phyloP scores from a whole-genome alignment of 2,329 filamentous ascomycete genomes.

The Berkeleyomyces basicola region DNA sequence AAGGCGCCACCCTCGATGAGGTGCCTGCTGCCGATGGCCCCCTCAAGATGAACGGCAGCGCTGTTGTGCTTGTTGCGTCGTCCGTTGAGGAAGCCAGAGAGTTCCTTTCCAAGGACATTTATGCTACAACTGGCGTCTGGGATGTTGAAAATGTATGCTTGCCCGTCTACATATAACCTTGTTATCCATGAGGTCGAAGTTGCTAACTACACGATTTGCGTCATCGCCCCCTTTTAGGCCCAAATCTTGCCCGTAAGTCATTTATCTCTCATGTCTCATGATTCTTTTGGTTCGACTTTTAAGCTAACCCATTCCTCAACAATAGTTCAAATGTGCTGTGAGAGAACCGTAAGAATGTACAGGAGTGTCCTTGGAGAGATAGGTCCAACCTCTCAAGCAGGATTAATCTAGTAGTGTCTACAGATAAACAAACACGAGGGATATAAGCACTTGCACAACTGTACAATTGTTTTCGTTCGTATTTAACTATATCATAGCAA shows the following conservation, averaged over 20 bases:
- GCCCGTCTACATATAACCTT: background rate
- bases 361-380: background rate
- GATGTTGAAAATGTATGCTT: constrained; percentile 47
- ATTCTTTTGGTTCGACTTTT: background rate
- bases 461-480: no score
- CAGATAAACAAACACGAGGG: no score
- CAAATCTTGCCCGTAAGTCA: constrained; percentile 32
- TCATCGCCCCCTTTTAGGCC: constrained; percentile 19
- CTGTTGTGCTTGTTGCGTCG: constrained; percentile 48
- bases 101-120: constrained; percentile 54
- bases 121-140: constrained; percentile 59
- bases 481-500: no score
- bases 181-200: background rate
- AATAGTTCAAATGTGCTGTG: constrained; percentile 27
- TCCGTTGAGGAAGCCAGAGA: constrained; percentile 53
- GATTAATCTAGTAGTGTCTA: no score
- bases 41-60: constrained; percentile 57
- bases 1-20: constrained; percentile 50
- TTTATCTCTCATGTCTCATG: no score
- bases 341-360: constrained; percentile 19
- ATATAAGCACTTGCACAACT: no score
- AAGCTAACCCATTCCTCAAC: constrained; percentile 5
- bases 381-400: no score
- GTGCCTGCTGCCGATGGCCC: constrained; percentile 43
- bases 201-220: background rate